Base-by-base conservation (phyloP, 2,329 filamentous ascomycete species). In the Madurella fahalii region DNA sequence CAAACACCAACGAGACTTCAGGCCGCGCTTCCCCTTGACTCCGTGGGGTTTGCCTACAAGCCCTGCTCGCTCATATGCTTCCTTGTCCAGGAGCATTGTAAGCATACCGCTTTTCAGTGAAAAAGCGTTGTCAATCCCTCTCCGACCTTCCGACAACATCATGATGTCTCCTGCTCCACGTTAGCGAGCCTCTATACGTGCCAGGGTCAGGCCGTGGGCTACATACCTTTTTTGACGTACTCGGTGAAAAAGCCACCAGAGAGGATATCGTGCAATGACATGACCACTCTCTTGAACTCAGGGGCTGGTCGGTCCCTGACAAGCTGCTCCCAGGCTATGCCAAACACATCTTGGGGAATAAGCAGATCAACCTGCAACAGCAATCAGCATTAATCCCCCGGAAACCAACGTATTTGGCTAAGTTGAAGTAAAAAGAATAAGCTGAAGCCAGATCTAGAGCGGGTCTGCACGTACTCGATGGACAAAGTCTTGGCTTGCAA, bases 31-130 rank as follows among this genome's bases (percentile, higher is more conserved):
- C 7, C 82, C 82, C 61, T 84, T 85, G 42, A 73, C 71, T 2
- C 80, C 81, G 53, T 83, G 74, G 16, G 87, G 80, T 59, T 84
- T 85, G 1, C 93, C 93, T 1, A 85, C 81, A 0, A 99, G 76
- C 0, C 94, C 94, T 45, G 87, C 85, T 46, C 86, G 81, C 69
- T 97, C 91, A 69, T 92, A 96, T 0, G 82, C 84, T 51, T 91
- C 84, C 62, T 86, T 90, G 59, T 90, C 87, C 25, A 97, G 77
- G 63, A 90, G 87, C 63, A 99, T 77, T 4, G 79, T 83, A 34
- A 99, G 31, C 68, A 49, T 74, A 82, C 90, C 91, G 61, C 90
- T 80, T 53, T 74, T 77, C 1, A 97, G 72, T 0, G 81, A 81
- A 67, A 90, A 93, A 2, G 86, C 77, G 62, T 88, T 89, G 64